Conservation (phyloP, 495 filamentous ascomycete genomes). For the Daldinia caldariorum region DNA sequence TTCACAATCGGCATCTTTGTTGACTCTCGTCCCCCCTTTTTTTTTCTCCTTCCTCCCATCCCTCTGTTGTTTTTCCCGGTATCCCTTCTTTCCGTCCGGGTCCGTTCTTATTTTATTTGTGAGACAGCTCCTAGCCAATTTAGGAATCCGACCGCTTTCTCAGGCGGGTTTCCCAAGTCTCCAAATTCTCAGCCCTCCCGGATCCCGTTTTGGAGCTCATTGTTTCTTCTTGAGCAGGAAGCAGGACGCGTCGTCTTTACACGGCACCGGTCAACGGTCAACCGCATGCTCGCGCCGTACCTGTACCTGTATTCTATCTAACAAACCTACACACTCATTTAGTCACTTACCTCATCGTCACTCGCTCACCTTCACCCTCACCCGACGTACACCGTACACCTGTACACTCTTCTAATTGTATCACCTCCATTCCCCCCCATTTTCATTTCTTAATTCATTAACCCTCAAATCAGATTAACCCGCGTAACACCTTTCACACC, state of each 20-base stretch:
- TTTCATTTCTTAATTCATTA: neutral
- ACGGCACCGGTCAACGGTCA: constrained; percentile 24
- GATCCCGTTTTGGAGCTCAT: constrained; percentile 31
- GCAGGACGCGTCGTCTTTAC: constrained; percentile 38
- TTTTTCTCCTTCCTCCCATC: constrained; percentile 23
- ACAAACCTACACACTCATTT: constrained; percentile 39
- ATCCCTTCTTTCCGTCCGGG: constrained; percentile 36
- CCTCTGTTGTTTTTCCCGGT: constrained; percentile 23
- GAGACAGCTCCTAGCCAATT: constrained; percentile 39
- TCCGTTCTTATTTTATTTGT: constrained; percentile 40
- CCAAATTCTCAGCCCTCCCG: constrained; percentile 41
- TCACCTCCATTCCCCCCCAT: constrained; percentile 16
- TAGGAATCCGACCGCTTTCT: constrained; percentile 31
- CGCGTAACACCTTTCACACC: constrained; percentile 10
- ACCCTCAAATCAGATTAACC: constrained; percentile 18
- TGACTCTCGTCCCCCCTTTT: constrained; percentile 27
- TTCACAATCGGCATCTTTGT: constrained; percentile 41
- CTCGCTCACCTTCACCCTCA: constrained; percentile 33
- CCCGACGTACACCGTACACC: neutral
- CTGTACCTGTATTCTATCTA: constrained; percentile 36
- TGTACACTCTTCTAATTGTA: constrained; percentile 15
- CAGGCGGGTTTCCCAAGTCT: constrained; percentile 22
- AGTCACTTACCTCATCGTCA: constrained; percentile 34
- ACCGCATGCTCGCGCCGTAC: constrained; percentile 30
- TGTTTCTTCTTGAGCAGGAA: constrained; percentile 40